Evolutionary conservation across 768 basidiomycete species (phyloP), one percentile per base, ranked within the genome.

Genomic region (Rhodotorula paludigena): DNA sequence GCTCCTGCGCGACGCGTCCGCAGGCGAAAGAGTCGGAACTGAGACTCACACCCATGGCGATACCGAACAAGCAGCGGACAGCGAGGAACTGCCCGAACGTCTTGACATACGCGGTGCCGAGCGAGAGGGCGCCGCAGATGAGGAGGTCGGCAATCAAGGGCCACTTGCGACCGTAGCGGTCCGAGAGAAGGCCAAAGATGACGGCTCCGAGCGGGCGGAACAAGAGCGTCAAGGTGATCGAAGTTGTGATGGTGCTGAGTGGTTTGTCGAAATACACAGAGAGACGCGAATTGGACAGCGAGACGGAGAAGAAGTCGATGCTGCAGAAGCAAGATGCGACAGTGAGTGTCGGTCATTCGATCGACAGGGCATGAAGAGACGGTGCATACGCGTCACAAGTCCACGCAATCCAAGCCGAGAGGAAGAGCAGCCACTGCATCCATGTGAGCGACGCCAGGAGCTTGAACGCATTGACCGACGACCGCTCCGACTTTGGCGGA

Each of bases 121-220:
- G 68, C n/a, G 64, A 66, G 15, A 96, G 84, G 9, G 83, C 77
- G 21, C 84, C 82, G 68, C 90, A 84, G 54, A 92, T 76, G 33
- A 90, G 52, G 30, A 93, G 82, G 77, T 92, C 92, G 70, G 74
- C 70, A 36, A 94, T 85, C 9, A 93, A 82, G 8, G 92, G 92
- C 92, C 92, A 98, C 82, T 93, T 94, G 36, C 93, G 84, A 8
- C 93, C 93, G 77, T 82, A 94, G 7, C 93, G 85, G 77, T 96
- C 93, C 2, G 88, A 89, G n/a, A 87, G 73, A 49, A 92, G 77
- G 53, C 91, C 92, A 72, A 94, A 92, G 72, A 92, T 80, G 56
- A 91, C 68, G 18, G 72, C 68, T 14, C 81, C 80, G 57, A 83
- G 80, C 5, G 89, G 88, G 65, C 93, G 85, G 82, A 96, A 88